Evolutionary conservation across 441 rosid genomes (phyloP), one percentile per base, ranked within the genome.

Genomic region (Geranium incanum): DNA sequence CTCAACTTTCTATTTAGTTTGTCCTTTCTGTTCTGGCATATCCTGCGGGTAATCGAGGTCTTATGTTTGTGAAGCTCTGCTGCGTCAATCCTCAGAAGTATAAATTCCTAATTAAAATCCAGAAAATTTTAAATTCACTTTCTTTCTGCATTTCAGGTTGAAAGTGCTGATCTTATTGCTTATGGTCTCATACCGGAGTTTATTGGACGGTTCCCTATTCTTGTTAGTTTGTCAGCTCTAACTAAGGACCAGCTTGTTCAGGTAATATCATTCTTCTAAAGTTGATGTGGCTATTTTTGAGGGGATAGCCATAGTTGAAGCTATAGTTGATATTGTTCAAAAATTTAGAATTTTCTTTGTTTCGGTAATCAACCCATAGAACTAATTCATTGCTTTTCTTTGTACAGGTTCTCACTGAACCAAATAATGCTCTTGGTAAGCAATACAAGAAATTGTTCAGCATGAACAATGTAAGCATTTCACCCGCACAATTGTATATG

Each of bases 131-230:
- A 60, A n/a, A 69, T 38, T 75, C 43, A 72, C 13, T 71, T 64
- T 1, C 33, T 37, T 55, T 68, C 74, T 52, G 62, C 43, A 74
- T 78, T 78, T 78, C 87, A 94, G 99, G 97, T 87, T 72, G 99
- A 93, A 77, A 89, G 98, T 83, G 70, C 88, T n/a, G 97, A 93
- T 84, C 96, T 94, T 66, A 86, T 88, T 74, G 88, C 97, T 6
- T 94, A 94, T 71, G 98, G 98, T 55, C 98, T 94, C 76, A 94
- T 94, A 78, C 98, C 98, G 0, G 98, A 94, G 82, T 94, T 91
- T 81, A 85, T 94, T 72, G 97, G 98, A 68, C 97, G 97, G 36
- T 91, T 94, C 77, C 96, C 97, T 8, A 86, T 93, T 76, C 68
- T 94, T 81, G 97, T 89, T 81, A 87, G 96, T 78, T 89, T 94